Evolutionary conservation across 1,139 yeast genomes (phyloP), one percentile per base, ranked within the genome.

Genomic region (Hansenula anomala): DNA sequence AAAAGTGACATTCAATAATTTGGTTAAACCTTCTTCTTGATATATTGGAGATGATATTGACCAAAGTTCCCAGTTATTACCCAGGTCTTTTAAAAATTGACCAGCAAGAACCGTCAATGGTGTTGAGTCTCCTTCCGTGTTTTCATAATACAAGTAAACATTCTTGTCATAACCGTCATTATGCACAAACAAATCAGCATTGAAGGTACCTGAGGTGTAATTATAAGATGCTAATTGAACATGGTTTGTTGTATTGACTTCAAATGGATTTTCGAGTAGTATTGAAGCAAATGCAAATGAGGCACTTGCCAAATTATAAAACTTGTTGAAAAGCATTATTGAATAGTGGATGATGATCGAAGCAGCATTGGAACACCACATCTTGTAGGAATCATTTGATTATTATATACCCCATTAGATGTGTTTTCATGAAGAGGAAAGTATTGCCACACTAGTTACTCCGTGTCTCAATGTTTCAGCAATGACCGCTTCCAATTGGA

Each of bases 121-220:
- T 10, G 34, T 32, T 5, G 34, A 32, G 11, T 32, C 23, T 6
- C n/a, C 28, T 15, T 23, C 28, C 7, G 13, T 17, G 8, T 32
- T 32, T 9, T 27, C 24, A 11, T 32, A 32, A 16, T 32, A 32
- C 6, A 32, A 18, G 23, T 14, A 24, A 12, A 32, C 34, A 13
- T 28, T 24, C 17, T 32, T 32, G 10, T 32, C 34, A 17, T 24
- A 32, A 17, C 28, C 34, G 24, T 32, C 34, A 24, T 32, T 32
- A 16, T 32, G 28, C 9, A 32, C 34, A 17, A 17, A 32, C 5
- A 32, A 12, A 4, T 23, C 28, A 17, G 34, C 34, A 18, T 16
- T 24, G 22, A 32, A 32, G 13, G 16, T 17, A 13, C 34, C 34
- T 2, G 34, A 24, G 4, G 28, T 32, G 9, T 32, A 32, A 24